phyloP scores from a whole-genome alignment of 1,284 basidiomycete species.

The Cystobasidiaceae sp. region DNA sequence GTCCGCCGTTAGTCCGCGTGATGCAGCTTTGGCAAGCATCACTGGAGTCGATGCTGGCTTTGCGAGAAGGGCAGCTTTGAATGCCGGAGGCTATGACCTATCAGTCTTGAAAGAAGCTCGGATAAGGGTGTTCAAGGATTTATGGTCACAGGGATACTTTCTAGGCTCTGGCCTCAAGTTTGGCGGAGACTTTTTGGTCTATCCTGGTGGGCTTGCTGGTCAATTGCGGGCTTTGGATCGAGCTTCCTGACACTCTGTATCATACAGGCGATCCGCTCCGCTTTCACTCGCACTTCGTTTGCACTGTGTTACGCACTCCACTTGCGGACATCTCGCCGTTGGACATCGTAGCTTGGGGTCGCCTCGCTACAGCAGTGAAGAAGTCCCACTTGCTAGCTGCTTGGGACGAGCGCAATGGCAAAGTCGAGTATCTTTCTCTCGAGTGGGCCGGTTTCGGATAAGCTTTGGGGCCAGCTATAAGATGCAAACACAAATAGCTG shows the following conservation, averaged over 20 bases:
- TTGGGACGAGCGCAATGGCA: constrained; percentile 61
- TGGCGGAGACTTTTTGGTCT: constrained; percentile 91
- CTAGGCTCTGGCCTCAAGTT: constrained; percentile 86
- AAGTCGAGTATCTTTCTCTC: constrained; percentile 17
- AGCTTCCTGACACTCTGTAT: constrained; percentile 1
- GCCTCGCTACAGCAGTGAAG: constrained; percentile 94
- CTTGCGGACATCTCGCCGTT: constrained; percentile 64
- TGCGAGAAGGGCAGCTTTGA: not conserved
- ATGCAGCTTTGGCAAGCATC: no score
- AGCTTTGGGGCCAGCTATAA: not conserved
- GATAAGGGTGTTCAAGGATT: constrained; percentile 61
- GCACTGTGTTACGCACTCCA: constrained; percentile 67
- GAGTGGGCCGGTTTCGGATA: constrained; percentile 31
- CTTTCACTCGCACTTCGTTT: constrained; percentile 95
- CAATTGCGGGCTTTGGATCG: not conserved
- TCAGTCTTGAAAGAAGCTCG: constrained; percentile 10
- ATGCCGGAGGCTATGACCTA: not conserved
- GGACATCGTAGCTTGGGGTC: constrained; percentile 90
- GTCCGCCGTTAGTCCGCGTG: no score
- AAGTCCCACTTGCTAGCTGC: constrained; percentile 89
- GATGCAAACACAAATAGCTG: not conserved
- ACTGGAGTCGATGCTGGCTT: no score
- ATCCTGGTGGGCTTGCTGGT: constrained; percentile 63
- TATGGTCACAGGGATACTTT: constrained; percentile 76
- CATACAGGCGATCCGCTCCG: constrained; percentile 79